A percentile compares a stretch with the other conserved stretches of the same genome.
phyloP scores from a whole-genome alignment of 345 rosid genomes.

The Euphorbia tirucalli region DNA sequence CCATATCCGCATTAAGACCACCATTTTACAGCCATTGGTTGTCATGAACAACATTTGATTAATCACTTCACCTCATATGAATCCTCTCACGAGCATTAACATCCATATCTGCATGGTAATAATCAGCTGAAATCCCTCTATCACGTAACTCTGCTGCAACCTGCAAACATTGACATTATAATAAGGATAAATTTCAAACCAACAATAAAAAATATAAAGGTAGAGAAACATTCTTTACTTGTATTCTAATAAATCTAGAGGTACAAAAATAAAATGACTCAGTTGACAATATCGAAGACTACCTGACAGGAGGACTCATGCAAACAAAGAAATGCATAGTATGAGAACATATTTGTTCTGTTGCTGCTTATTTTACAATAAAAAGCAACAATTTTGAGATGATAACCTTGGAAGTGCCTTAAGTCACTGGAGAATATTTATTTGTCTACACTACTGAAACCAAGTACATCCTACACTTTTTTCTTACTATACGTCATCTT shows the following conservation, averaged over 20 bases:
- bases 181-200: slow-evolving; percentile 6
- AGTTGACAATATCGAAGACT: not conserved
- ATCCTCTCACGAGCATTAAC: slow-evolving; percentile 77
- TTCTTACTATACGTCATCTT: not conserved
- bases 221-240: not conserved
- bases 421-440: too few relatives aligned
- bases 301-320: not conserved
- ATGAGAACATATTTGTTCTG: too few relatives aligned
- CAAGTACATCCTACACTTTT: too few relatives aligned
- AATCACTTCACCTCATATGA: slow-evolving; percentile 57
- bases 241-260: not conserved
- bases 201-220: not conserved
- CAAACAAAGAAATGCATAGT: not conserved
- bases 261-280: not conserved
- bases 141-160: slow-evolving; percentile 72
- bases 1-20: not conserved
- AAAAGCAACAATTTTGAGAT: too few relatives aligned
- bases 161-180: slow-evolving; percentile 43
- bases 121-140: slow-evolving; percentile 75
- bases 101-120: slow-evolving; percentile 97
- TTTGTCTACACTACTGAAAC: too few relatives aligned
- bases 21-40: not conserved
- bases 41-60: slow-evolving; percentile 6
- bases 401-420: too few relatives aligned
- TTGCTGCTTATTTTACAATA: too few relatives aligned